Evolutionary conservation across 2,329 filamentous ascomycete species (phyloP).

Genomic region (Aureobasidium sp.): DNA sequence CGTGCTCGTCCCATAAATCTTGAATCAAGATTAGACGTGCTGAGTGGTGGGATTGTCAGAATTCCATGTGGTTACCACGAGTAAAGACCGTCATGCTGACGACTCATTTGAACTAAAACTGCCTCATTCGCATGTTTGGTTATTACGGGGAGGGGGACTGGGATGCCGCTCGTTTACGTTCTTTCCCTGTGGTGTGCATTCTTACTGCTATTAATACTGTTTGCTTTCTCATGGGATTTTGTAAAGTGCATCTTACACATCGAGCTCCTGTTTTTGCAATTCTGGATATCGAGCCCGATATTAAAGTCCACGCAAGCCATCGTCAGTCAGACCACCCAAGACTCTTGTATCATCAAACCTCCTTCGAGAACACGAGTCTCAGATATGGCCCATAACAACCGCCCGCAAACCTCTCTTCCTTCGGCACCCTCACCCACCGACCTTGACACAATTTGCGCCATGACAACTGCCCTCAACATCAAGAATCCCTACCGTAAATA

Average conservation of each 20-base stretch:
- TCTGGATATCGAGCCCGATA: neutral
- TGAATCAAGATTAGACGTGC: neutral
- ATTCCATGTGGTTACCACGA: constrained; percentile 8
- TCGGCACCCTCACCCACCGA: neutral
- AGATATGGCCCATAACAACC: neutral
- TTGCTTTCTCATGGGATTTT: neutral
- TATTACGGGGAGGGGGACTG: neutral
- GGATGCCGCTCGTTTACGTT: neutral
- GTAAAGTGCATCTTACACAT: too few species aligned
- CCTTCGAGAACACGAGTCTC: neutral
- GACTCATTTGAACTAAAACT: neutral
- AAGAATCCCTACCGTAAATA: neutral
- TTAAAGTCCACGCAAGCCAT: too few species aligned
- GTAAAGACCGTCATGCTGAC: constrained; percentile 4
- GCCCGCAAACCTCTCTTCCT: neutral
- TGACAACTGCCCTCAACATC: neutral
- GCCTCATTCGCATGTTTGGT: neutral
- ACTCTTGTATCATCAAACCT: too few species aligned
- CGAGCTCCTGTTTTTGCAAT: neutral
- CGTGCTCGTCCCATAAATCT: neutral
- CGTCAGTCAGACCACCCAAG: neutral
- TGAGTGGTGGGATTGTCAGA: neutral
- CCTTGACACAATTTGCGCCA: neutral
- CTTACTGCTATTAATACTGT: too few species aligned
- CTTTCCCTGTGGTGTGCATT: neutral